Evolutionary conservation across 441 rosid species (phyloP).

Genomic region (Hura crepitans): DNA sequence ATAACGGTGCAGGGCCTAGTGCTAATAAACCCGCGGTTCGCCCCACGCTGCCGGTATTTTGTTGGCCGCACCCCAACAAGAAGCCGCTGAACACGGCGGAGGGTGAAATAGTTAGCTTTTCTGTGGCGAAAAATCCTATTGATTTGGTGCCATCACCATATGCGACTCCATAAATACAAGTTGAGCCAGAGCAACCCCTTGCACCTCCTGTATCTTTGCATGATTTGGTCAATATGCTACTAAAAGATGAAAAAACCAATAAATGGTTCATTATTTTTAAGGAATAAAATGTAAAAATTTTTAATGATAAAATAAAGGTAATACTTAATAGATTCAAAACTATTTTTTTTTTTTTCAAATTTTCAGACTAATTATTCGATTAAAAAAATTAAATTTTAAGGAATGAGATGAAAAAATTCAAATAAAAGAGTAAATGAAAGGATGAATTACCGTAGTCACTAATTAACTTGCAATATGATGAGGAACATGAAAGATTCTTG

Average conservation of each 20-base stretch:
- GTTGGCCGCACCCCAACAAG: constrained; percentile 28
- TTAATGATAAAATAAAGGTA: no score
- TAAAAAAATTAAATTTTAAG: no score
- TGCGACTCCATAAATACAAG: background rate
- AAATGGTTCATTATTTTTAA: no score
- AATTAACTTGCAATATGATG: background rate
- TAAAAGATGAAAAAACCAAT: no score
- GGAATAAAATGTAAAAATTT: no score
- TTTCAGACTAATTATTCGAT: no score
- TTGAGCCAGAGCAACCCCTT: background rate
- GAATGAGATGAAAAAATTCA: no score
- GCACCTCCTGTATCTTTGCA: background rate
- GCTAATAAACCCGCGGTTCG: constrained; percentile 24
- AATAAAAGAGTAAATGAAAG: no score
- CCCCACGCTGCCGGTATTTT: constrained; percentile 1
- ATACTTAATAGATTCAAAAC: no score
- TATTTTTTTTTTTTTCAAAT: no score
- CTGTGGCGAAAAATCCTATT: constrained; percentile 6
- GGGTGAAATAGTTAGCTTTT: constrained; percentile 4
- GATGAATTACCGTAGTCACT: background rate
- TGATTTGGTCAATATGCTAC: no score
- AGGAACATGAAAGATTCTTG: constrained; percentile 19
- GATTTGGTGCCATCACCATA: constrained; percentile 6
- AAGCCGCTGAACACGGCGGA: background rate
- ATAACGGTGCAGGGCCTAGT: constrained; percentile 19